Conservation (phyloP, 1,139 yeast species). For the Blastobotrys buckinghamii region DNA sequence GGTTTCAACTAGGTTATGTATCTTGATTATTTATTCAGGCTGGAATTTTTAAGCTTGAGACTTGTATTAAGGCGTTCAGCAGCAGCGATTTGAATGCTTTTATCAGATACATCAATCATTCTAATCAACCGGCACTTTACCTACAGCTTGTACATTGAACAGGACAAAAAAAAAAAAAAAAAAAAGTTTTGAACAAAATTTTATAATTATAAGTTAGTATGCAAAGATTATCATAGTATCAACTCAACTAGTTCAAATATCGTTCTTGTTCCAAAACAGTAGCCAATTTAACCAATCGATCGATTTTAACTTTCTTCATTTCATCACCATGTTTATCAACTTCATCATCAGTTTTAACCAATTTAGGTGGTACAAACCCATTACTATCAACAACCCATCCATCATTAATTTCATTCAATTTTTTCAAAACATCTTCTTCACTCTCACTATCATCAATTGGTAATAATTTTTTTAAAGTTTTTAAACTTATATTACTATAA, state of each 20-base stretch:
- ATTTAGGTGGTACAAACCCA: background rate
- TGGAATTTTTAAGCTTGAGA: too few relatives aligned
- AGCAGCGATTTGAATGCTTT: too few relatives aligned
- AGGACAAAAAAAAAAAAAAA: background rate
- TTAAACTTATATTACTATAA: conserved; percentile 5
- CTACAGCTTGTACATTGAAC: background rate
- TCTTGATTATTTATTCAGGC: too few relatives aligned
- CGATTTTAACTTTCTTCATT: conserved; percentile 13
- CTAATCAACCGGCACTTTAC: too few relatives aligned
- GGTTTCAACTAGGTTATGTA: too few relatives aligned
- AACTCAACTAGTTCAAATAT: background rate
- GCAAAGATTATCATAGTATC: too few relatives aligned
- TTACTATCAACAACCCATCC: conserved; percentile 2
- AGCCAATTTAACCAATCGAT: conserved; percentile 11
- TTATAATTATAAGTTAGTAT: background rate
- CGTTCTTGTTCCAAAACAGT: conserved; percentile 9
- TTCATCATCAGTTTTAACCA: background rate
- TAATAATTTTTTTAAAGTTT: conserved; percentile 1
- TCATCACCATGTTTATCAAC: conserved; percentile 1
- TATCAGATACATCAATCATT: background rate
- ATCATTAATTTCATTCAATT: background rate
- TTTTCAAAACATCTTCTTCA: background rate
- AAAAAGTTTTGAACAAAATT: too few relatives aligned
- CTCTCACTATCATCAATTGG: conserved; percentile 1
- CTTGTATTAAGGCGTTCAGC: too few relatives aligned